Conservation (phyloP, 2,329 filamentous ascomycete genomes). For the Ophiostoma populinum region DNA sequence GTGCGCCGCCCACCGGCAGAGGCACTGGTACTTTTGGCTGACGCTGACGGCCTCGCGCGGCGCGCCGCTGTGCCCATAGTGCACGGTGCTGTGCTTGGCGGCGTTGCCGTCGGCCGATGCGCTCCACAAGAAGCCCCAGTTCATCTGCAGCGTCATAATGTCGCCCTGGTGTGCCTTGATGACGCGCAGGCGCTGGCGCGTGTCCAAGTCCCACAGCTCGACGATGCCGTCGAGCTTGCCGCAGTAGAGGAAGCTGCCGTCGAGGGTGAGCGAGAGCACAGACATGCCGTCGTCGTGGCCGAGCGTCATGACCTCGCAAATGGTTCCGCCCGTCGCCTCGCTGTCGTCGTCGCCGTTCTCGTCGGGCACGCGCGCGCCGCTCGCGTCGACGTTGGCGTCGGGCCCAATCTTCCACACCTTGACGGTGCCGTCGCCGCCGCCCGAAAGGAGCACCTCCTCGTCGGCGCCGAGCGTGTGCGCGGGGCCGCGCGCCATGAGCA, state of each 20-base stretch:
- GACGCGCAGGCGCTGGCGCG: slow-evolving; percentile 72
- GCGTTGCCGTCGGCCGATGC: slow-evolving; percentile 79
- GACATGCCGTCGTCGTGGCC: slow-evolving; percentile 45
- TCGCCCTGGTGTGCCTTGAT: slow-evolving; percentile 69
- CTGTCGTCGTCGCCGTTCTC: slow-evolving; percentile 24
- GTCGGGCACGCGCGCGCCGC: slow-evolving; percentile 23
- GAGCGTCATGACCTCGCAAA: slow-evolving; percentile 51
- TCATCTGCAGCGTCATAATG: slow-evolving; percentile 72
- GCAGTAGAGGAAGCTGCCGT: slow-evolving; percentile 83
- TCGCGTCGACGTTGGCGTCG: slow-evolving; percentile 25
- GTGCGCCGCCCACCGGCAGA: slow-evolving; percentile 41
- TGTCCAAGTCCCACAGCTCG: slow-evolving; percentile 94
- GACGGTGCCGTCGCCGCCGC: slow-evolving; percentile 83
- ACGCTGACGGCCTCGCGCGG: slow-evolving; percentile 41
- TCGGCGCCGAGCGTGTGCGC: slow-evolving; percentile 50
- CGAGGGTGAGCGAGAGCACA: slow-evolving; percentile 63
- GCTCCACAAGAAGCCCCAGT: slow-evolving; percentile 71
- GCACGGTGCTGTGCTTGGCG: slow-evolving; percentile 52
- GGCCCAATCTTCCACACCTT: slow-evolving; percentile 66
- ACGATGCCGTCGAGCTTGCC: slow-evolving; percentile 77
- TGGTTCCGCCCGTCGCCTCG: slow-evolving; percentile 38
- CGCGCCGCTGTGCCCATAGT: slow-evolving; percentile 39
- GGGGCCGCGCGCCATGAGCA: slow-evolving; percentile 64
- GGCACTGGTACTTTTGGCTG: slow-evolving; percentile 29
- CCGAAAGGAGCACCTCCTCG: slow-evolving; percentile 73